Evolutionary conservation across 2,329 filamentous ascomycete genomes (phyloP).

Genomic region (Neocatenulostroma microsporum): DNA sequence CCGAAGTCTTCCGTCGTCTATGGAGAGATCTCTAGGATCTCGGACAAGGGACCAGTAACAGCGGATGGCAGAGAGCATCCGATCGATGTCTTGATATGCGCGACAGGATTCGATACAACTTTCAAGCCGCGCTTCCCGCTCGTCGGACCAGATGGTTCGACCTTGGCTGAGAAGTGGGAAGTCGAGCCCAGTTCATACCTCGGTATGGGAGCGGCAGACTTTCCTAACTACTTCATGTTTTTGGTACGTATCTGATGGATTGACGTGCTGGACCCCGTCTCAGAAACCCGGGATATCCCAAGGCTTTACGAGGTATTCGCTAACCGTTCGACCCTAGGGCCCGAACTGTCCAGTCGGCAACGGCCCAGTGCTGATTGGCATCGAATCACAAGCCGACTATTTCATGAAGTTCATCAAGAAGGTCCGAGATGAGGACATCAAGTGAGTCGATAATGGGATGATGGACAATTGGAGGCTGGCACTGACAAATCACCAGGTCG

Average conservation of each 20-base stretch:
- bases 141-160: slow-evolving; percentile 5
- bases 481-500: slow-evolving; percentile 13
- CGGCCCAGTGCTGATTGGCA: slow-evolving; percentile 10
- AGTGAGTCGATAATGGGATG: too few species aligned
- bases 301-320: too few species aligned
- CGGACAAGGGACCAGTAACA: slow-evolving; percentile 31
- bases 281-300: too few species aligned
- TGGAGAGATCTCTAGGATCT: slow-evolving; percentile 33
- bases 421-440: too few species aligned
- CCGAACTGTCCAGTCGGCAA: slow-evolving; percentile 13
- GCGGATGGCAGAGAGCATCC: slow-evolving; percentile 30
- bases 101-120: slow-evolving; percentile 33
- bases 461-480: too few species aligned
- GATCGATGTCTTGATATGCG: slow-evolving; percentile 43
- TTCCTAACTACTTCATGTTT: slow-evolving; percentile 14
- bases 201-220: slow-evolving; percentile 10
- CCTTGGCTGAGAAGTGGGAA: slow-evolving; percentile 10
- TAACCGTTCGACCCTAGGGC: too few species aligned
- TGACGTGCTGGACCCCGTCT: too few species aligned
- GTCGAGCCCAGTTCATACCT: slow-evolving; percentile 11
- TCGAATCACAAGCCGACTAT: slow-evolving; percentile 13
- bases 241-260: too few species aligned
- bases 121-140: slow-evolving; percentile 13
- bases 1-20: slow-evolving; percentile 40
- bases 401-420: slow-evolving; percentile 13